Conservation (phyloP, 108 stramenopile genomes). For the Pseudonitzschia multiseries region DNA sequence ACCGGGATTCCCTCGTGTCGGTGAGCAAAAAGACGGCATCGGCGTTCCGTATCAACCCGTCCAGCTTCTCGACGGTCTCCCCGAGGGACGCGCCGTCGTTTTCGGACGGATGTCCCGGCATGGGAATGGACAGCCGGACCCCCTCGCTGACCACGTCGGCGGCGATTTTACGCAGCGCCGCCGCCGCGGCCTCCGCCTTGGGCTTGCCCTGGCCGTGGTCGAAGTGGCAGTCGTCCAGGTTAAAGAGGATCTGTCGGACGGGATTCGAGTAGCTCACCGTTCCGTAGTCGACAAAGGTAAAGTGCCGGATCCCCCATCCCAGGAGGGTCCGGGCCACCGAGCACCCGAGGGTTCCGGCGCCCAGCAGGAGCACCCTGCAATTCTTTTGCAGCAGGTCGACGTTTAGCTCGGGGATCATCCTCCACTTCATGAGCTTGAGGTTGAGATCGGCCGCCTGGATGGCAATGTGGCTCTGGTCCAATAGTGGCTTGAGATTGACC, state of each 20-base stretch:
- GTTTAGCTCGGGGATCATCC: conserved; percentile 89
- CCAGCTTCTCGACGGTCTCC: conserved; percentile 65
- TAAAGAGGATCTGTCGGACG: conserved; percentile 94
- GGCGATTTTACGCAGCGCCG: conserved; percentile 77
- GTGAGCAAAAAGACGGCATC: conserved; percentile 96
- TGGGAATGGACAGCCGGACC: conserved; percentile 89
- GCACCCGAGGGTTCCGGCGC: conserved; percentile 98
- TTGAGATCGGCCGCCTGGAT: conserved; percentile 93
- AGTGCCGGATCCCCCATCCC: conserved; percentile 96
- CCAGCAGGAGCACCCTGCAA: conserved; percentile 88
- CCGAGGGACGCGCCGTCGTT: conserved; percentile 65
- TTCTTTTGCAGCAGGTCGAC: conserved; percentile 64
- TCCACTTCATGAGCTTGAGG: conserved; percentile 98
- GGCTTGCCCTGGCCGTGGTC: conserved; percentile 57
- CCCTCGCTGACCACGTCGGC: conserved; percentile 84
- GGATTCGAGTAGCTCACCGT: conserved; percentile 96
- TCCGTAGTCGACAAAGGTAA: conserved; percentile 96
- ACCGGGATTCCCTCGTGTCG: conserved; percentile 96
- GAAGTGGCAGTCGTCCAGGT: conserved; percentile 83
- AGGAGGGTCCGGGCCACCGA: conserved; percentile 88
- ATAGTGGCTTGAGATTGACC: conserved; percentile 74
- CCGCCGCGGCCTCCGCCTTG: conserved; percentile 95
- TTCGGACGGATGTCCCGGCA: conserved; percentile 94
- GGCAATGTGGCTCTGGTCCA: conserved; percentile 77
- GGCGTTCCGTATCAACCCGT: conserved; percentile 65